These are phyloP conservation scores for Zalaria obscura DNA, from an alignment of 2,329 filamentous ascomycete species.

Conservation along the genomic window DNA sequence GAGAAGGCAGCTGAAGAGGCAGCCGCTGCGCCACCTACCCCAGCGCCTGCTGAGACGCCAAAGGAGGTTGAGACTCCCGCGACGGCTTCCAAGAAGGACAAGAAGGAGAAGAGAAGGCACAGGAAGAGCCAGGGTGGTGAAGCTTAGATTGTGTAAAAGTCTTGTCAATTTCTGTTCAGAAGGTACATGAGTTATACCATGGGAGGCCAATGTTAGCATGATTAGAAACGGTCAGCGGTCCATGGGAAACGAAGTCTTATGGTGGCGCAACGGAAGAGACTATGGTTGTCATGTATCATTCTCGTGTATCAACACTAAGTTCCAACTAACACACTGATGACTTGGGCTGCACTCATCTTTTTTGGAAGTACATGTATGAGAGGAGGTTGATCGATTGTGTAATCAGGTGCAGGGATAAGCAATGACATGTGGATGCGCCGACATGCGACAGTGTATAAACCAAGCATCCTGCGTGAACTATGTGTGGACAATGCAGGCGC, in stretches of 20 bases:
- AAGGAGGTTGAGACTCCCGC: conserved; percentile 7
- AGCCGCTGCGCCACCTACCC: conserved; percentile 5
- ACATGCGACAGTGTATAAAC: too few species aligned
- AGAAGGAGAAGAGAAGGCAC: conserved; percentile 19
- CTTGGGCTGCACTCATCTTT: background rate
- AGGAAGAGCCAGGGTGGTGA: conserved; percentile 14
- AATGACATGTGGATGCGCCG: too few species aligned
- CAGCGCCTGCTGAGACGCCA: conserved; percentile 5
- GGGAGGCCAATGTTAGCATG: background rate
- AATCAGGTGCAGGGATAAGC: too few species aligned
- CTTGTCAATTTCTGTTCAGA: background rate
- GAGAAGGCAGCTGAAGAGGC: conserved; percentile 16
- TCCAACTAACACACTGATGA: conserved; percentile 19
- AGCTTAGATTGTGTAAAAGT: conserved; percentile 2
- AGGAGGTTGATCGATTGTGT: too few species aligned
- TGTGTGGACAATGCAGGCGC: too few species aligned
- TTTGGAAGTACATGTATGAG: too few species aligned
- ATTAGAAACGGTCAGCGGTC: background rate
- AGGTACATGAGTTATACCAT: background rate
- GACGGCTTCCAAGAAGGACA: conserved; percentile 8
- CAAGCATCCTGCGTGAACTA: too few species aligned
- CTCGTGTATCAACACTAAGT: conserved; percentile 3
- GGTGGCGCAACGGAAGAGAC: background rate
- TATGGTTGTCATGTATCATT: background rate
- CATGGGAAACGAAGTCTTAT: background rate